Evolutionary conservation across 805 yeast species (phyloP).

Genomic region (Ogataea trehalophila): DNA sequence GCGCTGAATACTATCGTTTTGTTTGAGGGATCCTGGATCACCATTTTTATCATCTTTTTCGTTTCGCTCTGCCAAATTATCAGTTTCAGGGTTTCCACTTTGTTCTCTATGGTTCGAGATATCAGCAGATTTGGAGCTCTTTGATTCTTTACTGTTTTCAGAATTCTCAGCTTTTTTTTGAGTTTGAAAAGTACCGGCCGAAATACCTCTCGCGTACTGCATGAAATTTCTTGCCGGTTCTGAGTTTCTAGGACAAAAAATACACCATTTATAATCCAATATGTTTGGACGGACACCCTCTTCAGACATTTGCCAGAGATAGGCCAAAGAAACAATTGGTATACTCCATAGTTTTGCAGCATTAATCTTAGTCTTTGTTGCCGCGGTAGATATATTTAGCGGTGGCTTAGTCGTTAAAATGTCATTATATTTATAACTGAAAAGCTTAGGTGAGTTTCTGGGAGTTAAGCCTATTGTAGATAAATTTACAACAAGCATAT

Average conservation of each 20-base stretch:
- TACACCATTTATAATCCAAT: slow-evolving; percentile 48
- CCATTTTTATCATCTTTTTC: background rate
- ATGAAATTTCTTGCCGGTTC: slow-evolving; percentile 19
- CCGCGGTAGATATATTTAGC: slow-evolving; percentile 18
- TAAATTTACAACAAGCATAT: slow-evolving; percentile 52
- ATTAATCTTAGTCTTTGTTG: slow-evolving; percentile 49
- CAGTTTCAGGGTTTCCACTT: background rate
- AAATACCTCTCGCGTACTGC: slow-evolving; percentile 17
- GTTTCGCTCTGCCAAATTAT: background rate
- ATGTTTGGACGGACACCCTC: slow-evolving; percentile 36
- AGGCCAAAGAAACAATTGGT: slow-evolving; percentile 55
- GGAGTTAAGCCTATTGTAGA: slow-evolving; percentile 38
- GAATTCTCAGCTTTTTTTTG: slow-evolving; percentile 1
- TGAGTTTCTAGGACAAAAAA: slow-evolving; percentile 36
- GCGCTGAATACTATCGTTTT: background rate
- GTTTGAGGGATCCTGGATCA: background rate
- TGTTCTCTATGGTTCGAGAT: background rate
- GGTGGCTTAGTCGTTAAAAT: slow-evolving; percentile 14
- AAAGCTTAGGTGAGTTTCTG: slow-evolving; percentile 38
- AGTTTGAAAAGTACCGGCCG: slow-evolving; percentile 19
- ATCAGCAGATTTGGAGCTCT: background rate
- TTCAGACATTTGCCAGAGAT: slow-evolving; percentile 47
- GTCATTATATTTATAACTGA: slow-evolving; percentile 33
- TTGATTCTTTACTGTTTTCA: background rate
- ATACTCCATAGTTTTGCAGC: slow-evolving; percentile 56